Base-by-base conservation (phyloP, 495 filamentous ascomycete genomes). In the Achaetomiella virescens region DNA sequence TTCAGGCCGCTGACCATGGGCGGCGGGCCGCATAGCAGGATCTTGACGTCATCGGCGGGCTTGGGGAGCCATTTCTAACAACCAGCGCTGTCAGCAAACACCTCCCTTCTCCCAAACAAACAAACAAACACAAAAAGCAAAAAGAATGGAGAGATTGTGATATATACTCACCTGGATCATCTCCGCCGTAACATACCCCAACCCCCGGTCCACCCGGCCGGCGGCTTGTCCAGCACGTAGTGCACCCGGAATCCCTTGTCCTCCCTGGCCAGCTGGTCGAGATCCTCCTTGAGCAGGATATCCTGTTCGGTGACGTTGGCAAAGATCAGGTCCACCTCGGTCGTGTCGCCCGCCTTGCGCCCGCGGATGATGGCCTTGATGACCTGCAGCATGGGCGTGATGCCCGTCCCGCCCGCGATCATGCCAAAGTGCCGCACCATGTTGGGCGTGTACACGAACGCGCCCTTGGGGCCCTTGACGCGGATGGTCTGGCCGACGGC, bases 1-100 rank as follows among this genome's bases (percentile, higher is more conserved):
- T 98, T 98, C 77, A 98, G 89, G 12, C 92, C 93, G 67, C 84
- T 85, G 57, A 98, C 81, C 93, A 98, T 98, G 27, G 91, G 92
- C 21, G 93, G 93, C 9, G 93, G 93, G 24, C 93, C 93, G 68
- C 93, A 98, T 47, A 98, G 80, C n/a, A 98, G 79, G 54, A 98
- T 79, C 83, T 97, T 97, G 75, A 96, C 83, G 67, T 97, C 91
- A 20, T 72, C 71, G 54, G 88, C 89, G 8, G 93, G 86, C 63
- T 88, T 83, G 40, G 93, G 90, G 56, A 96, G 78, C 66, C 80
- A 84, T 78, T 89, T 85, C 75, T 17, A 44, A 40, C 38, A 44
- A 14, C 20, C 42, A 2, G 11, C 4, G 8, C 11, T 35, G 37
- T 21, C n/a, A 12, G 2, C 3, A 6, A 6, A 1, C 18, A 42